Evolutionary conservation across 495 filamentous ascomycete species (phyloP).

Genomic region (Penicillium alfredii): DNA sequence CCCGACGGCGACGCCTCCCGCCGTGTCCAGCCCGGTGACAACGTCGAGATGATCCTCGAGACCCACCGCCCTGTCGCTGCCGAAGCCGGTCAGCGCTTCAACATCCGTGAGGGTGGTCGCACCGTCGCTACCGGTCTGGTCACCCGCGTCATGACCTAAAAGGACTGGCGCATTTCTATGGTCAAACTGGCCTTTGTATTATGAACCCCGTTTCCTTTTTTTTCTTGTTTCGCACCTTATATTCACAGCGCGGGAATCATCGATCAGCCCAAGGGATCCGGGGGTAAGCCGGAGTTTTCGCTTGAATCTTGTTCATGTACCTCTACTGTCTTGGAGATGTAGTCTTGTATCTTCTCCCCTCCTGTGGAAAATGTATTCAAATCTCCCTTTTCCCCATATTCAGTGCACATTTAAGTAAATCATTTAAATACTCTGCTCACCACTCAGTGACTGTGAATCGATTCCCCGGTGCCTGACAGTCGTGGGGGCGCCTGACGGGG

Average conservation of each 20-base stretch:
- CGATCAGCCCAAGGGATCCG: constrained; percentile 27
- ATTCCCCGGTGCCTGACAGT: no score
- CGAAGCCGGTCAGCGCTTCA: constrained; percentile 88
- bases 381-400: no score
- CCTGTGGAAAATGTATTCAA: constrained; percentile 24
- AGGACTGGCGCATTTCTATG: constrained; percentile 15
- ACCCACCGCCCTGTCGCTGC: constrained; percentile 77
- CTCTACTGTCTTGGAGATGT: constrained; percentile 46
- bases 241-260: constrained; percentile 36
- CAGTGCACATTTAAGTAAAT: no score
- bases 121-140: constrained; percentile 91
- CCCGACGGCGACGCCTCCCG: constrained; percentile 68
- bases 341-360: constrained; percentile 27
- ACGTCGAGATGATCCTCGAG: constrained; percentile 88
- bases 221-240: constrained; percentile 27
- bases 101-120: constrained; percentile 90
- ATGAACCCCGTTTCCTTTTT: constrained; percentile 26
- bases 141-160: constrained; percentile 74
- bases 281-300: constrained; percentile 36
- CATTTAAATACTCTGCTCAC: no score
- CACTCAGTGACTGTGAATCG: no score
- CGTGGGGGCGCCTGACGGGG: no score
- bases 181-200: constrained; percentile 28
- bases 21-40: constrained; percentile 96
- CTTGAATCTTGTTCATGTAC: constrained; percentile 37